Evolutionary conservation across 768 basidiomycete species (phyloP), one percentile per base, ranked within the genome.

Genomic region (Gyrodon lividus): DNA sequence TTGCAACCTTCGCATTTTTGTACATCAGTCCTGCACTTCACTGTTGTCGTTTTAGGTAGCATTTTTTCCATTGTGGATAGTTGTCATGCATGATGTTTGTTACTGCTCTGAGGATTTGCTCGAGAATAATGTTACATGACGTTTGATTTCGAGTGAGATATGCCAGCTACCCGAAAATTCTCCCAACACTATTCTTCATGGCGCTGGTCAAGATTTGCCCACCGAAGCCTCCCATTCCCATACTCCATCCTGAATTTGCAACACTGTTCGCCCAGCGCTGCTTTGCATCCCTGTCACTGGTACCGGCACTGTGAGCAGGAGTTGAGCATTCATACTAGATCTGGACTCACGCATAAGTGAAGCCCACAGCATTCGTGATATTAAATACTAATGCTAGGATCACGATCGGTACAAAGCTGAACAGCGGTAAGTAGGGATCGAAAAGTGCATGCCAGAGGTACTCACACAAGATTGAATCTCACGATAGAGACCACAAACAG

Each of bases 361-460:
- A 98, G 10, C 96, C 96, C 46, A 98, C 76, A n/a, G 87, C 90
- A 59, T 98, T 98, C 8, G 92, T 93, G 46, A 93, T 64, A 68
- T 99, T 98, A 81, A 99, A 98, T 33, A 98, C 89, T 43, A 98
- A 77, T 1, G 97, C 97, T 31, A 99, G 84, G 35, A 86, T 69
- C 48, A 98, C 94, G 59, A 98, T 98, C 7, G 97, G 97, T 55
- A 98, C 76, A 70, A 95, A 98, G 8, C 94, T 97, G 63, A 37
- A 39, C 34, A 50, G 35, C 16, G 46, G 42, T 62, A 46, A 55
- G 55, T 46, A 13, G 23, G 24, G 33, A 48, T 55, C 48, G 22
- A 46, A 28, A 46, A 48, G 35, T 37, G 49, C 23, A 51, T 22
- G 28, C 26, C 28, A 38, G 35, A 34, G 26, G 24, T 5, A 80